Conservation (phyloP, 139 green algal genomes). For the Chlorella sp. region DNA sequence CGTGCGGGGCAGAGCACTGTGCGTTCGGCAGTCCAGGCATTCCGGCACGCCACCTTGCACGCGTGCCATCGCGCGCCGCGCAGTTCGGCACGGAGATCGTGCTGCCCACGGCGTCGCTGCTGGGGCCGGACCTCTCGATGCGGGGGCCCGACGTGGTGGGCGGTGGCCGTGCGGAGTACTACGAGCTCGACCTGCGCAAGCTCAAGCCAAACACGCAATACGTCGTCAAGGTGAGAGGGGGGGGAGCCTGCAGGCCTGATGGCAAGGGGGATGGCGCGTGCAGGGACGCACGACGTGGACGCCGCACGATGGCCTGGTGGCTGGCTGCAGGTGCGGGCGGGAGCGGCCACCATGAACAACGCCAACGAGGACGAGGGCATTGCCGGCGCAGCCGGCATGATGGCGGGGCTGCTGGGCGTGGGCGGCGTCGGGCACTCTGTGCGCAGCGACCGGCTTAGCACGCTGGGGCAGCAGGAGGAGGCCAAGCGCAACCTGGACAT, state of each 20-base stretch:
- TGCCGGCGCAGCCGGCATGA: not conserved
- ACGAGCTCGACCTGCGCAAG: not conserved
- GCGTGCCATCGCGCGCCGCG: not conserved
- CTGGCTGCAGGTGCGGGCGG: not conserved
- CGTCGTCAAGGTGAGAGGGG: not conserved
- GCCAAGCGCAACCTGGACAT: not conserved
- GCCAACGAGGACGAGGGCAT: not conserved
- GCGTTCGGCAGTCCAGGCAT: not conserved
- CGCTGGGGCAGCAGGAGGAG: constrained; percentile 5
- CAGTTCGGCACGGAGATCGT: constrained; percentile 7
- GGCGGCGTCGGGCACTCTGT: too few species aligned
- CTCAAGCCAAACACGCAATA: constrained; percentile 3
- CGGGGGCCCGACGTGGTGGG: not conserved
- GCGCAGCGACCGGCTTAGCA: constrained; percentile 2
- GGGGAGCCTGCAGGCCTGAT: not conserved
- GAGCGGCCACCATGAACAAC: not conserved
- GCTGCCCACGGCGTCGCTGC: not conserved
- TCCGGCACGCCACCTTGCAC: not conserved
- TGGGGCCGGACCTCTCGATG: constrained; percentile 6
- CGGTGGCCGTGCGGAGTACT: not conserved
- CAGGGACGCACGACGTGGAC: not conserved
- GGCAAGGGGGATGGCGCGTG: not conserved
- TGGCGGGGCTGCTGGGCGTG: not conserved
- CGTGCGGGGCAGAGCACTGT: not conserved
- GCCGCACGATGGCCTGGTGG: not conserved